Percentiles rank a stretch among this genome's conserved stretches.
phyloP scores from a whole-genome alignment of 2,329 filamentous ascomycete genomes.

The Corniculantispora saksenae region DNA sequence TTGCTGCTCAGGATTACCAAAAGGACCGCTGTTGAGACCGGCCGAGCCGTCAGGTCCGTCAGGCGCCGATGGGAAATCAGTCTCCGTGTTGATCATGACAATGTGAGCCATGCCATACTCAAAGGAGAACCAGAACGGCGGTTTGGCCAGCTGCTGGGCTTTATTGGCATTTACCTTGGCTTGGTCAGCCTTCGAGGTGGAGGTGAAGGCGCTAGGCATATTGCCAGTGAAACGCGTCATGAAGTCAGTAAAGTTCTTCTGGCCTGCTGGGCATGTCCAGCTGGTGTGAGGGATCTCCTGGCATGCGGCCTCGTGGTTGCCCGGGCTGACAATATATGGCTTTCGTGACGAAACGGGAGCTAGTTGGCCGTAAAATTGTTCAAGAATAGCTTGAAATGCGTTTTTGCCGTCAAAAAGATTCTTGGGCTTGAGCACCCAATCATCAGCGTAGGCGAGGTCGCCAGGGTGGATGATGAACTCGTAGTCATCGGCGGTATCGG shows the following conservation, averaged over 20 bases:
- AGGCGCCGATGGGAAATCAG: conserved; percentile 32
- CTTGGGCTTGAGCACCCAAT: conserved; percentile 50
- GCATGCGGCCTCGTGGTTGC: conserved; percentile 62
- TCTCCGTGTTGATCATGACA: conserved; percentile 37
- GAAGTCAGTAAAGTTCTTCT: conserved; percentile 63
- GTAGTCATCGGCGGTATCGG: conserved; percentile 53
- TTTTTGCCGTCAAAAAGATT: conserved; percentile 50
- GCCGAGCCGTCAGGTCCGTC: conserved; percentile 27
- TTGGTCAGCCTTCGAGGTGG: conserved; percentile 44
- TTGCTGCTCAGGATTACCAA: conserved; percentile 51
- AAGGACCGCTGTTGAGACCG: conserved; percentile 49
- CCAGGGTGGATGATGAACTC: conserved; percentile 56
- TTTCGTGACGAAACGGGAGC: conserved; percentile 51
- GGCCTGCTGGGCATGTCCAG: conserved; percentile 49
- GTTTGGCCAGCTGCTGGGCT: conserved; percentile 39
- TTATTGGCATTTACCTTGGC: conserved; percentile 47
- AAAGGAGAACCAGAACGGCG: conserved; percentile 32
- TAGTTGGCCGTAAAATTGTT: conserved; percentile 50
- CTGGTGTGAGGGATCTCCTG: conserved; percentile 34
- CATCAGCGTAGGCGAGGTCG: conserved; percentile 60
- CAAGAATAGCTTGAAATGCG: conserved; percentile 58
- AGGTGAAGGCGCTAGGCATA: conserved; percentile 53
- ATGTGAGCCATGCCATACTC: conserved; percentile 33
- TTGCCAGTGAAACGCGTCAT: conserved; percentile 48
- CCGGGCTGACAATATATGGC: conserved; percentile 46